Conservation (phyloP, 2,329 filamentous ascomycete species). For the Kalaharituber pfeilii region DNA sequence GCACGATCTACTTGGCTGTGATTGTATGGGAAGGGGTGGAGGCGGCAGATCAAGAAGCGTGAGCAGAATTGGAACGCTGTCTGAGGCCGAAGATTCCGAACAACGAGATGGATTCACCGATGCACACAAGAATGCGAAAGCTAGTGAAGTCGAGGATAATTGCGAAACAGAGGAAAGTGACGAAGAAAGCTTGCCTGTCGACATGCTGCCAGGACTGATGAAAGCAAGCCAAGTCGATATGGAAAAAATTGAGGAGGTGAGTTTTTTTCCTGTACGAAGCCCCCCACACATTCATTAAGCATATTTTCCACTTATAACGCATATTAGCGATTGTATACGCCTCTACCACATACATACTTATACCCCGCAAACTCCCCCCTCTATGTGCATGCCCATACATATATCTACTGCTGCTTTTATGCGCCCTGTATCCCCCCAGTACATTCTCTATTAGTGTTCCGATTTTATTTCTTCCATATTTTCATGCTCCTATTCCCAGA, state of each 20-base stretch:
- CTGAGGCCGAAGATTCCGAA: slow-evolving; percentile 11
- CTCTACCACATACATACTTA: too few species aligned
- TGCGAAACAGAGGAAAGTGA: slow-evolving; percentile 25
- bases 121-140: slow-evolving; percentile 28
- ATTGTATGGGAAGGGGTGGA: slow-evolving; percentile 39
- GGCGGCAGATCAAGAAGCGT: too few species aligned
- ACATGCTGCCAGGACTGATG: slow-evolving; percentile 17
- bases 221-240: slow-evolving; percentile 22
- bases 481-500: too few species aligned
- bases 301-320: too few species aligned
- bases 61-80: slow-evolving; percentile 21
- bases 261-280: slow-evolving; percentile 15
- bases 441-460: too few species aligned
- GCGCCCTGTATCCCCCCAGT: too few species aligned
- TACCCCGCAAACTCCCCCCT: too few species aligned
- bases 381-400: too few species aligned
- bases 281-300: slow-evolving; percentile 3
- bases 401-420: too few species aligned
- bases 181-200: slow-evolving; percentile 11
- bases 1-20: slow-evolving; percentile 48
- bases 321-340: too few species aligned
- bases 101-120: slow-evolving; percentile 23
- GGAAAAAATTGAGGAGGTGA: slow-evolving; percentile 25
- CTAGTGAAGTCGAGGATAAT: slow-evolving; percentile 14
- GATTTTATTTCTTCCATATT: too few species aligned